phyloP scores from a whole-genome alignment of 495 filamentous ascomycete genomes.

The Podospora comata region DNA sequence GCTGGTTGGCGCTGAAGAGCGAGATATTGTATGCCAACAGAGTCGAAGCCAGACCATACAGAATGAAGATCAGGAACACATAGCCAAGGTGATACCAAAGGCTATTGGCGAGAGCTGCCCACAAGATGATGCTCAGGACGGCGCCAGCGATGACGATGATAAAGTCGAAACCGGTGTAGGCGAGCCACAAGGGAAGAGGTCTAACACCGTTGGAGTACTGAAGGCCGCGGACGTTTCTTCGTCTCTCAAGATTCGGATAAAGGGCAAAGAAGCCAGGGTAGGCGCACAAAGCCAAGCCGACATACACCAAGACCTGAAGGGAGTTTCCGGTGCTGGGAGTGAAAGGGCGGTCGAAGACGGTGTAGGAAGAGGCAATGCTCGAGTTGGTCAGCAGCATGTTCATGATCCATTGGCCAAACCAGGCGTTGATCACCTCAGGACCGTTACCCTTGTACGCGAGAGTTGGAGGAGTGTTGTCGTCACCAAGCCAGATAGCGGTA shows the following conservation, averaged over 20 bases:
- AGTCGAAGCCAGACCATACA: slow-evolving; percentile 71
- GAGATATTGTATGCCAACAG: slow-evolving; percentile 72
- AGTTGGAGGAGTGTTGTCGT: slow-evolving; percentile 50
- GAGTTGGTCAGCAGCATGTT: slow-evolving; percentile 62
- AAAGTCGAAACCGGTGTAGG: slow-evolving; percentile 78
- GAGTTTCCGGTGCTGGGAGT: slow-evolving; percentile 60
- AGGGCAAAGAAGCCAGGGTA: slow-evolving; percentile 83
- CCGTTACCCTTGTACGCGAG: slow-evolving; percentile 59
- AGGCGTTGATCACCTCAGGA: slow-evolving; percentile 43
- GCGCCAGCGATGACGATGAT: slow-evolving; percentile 58
- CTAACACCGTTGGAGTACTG: slow-evolving; percentile 85
- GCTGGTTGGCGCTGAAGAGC: slow-evolving; percentile 49
- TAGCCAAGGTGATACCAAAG: slow-evolving; percentile 76
- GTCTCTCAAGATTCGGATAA: slow-evolving; percentile 77
- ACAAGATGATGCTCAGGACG: slow-evolving; percentile 58
- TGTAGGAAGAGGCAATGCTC: slow-evolving; percentile 63
- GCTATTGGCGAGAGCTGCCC: slow-evolving; percentile 51
- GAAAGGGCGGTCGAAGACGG: slow-evolving; percentile 68
- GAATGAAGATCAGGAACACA: slow-evolving; percentile 68
- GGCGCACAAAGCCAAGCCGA: slow-evolving; percentile 68
- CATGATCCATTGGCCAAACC: slow-evolving; percentile 70
- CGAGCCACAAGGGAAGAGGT: slow-evolving; percentile 69
- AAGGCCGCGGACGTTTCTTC: slow-evolving; percentile 71
- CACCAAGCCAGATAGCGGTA: slow-evolving; percentile 71
- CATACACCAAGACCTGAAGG: slow-evolving; percentile 76